phyloP scores from a whole-genome alignment of 129 eudicot genomes.

The Flaveria brownii region DNA sequence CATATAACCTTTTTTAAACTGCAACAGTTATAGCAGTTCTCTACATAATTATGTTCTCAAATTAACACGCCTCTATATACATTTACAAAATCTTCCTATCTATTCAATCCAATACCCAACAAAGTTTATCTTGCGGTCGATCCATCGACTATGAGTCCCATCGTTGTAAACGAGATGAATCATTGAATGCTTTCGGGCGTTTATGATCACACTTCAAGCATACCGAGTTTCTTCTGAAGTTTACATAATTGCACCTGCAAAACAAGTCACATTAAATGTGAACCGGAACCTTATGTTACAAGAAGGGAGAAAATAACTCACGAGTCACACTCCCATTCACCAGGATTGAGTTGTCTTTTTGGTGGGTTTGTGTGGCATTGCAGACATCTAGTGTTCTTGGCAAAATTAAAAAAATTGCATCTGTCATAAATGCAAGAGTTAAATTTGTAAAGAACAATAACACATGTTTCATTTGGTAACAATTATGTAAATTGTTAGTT shows the following conservation, averaged over 20 bases:
- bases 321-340: conserved; percentile 96
- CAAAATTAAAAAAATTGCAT: conserved; percentile 67
- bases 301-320: conserved; percentile 39
- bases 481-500: no score
- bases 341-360: conserved; percentile 59
- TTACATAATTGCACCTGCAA: conserved; percentile 81
- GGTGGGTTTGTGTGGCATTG: conserved; percentile 69
- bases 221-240: conserved; percentile 62
- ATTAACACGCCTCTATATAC: not conserved
- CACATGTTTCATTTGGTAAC: not conserved
- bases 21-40: no score
- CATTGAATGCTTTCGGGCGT: conserved; percentile 51
- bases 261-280: not conserved
- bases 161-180: not conserved
- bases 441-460: not conserved
- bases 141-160: not conserved
- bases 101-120: not conserved
- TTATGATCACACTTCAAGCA: conserved; percentile 79
- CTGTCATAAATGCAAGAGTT: conserved; percentile 41
- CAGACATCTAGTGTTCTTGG: conserved; percentile 69
- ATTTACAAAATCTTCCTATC: not conserved
- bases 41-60: not conserved
- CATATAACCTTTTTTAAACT: no score
- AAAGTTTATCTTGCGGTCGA: not conserved
- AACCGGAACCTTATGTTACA: not conserved